Evolutionary conservation across 768 basidiomycete species (phyloP).

Genomic region (Tylopilus sp.): DNA sequence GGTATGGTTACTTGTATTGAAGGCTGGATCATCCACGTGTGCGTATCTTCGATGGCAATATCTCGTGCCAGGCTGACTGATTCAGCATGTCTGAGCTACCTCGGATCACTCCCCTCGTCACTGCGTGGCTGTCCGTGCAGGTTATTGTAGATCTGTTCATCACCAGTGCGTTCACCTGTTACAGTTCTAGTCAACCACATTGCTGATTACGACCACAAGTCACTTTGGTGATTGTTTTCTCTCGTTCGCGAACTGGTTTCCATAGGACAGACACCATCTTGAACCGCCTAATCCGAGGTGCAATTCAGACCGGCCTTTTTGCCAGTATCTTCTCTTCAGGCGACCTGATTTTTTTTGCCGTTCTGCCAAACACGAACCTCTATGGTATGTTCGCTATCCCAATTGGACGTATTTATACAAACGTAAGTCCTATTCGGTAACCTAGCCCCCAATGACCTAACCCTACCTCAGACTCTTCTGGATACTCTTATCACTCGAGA

Average conservation of each 20-base stretch:
- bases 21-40: slow-evolving; percentile 42
- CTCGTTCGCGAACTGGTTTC: not conserved
- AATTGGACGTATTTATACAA: slow-evolving; percentile 43
- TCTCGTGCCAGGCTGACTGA: not conserved
- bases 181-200: too few species aligned
- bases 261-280: not conserved
- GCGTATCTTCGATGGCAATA: slow-evolving; percentile 7
- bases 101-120: slow-evolving; percentile 40
- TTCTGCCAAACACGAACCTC: slow-evolving; percentile 27
- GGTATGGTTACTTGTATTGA: slow-evolving; percentile 42
- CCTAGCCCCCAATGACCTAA: not conserved
- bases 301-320: not conserved
- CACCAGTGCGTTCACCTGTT: slow-evolving; percentile 31
- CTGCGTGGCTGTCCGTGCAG: slow-evolving; percentile 46
- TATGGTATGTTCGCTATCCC: slow-evolving; percentile 31
- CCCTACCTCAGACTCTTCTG: too few species aligned
- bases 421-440: slow-evolving; percentile 8
- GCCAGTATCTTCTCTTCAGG: not conserved
- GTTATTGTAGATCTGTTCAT: slow-evolving; percentile 42
- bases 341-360: slow-evolving; percentile 19
- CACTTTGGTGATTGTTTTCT: not conserved
- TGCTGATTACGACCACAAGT: not conserved
- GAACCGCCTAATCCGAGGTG: slow-evolving; percentile 1
- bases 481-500: too few species aligned
- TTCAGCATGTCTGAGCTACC: slow-evolving; percentile 40